phyloP scores from a whole-genome alignment of 129 eudicot genomes.

The Helichrysum umbraculigerum region DNA sequence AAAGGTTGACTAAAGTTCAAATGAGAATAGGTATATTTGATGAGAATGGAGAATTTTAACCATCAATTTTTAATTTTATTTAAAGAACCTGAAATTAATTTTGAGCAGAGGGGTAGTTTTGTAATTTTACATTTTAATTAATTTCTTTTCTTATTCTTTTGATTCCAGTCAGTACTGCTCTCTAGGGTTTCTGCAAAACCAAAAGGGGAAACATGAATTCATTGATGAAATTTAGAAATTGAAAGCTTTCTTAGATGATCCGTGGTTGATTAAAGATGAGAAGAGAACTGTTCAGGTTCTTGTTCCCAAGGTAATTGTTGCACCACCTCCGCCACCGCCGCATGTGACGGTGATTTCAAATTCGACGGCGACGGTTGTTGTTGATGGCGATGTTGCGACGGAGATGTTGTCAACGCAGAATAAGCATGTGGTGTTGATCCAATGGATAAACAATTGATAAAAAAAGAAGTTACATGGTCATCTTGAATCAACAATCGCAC shows the following conservation, averaged over 20 bases:
- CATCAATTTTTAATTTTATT: too few species aligned
- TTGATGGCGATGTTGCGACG: slow-evolving; percentile 44
- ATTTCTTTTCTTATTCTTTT: slow-evolving; percentile 20
- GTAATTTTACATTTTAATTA: too few species aligned
- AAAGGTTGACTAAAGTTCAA: too few species aligned
- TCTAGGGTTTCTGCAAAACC: slow-evolving; percentile 72
- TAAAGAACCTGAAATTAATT: too few species aligned
- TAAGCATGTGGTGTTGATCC: slow-evolving; percentile 75
- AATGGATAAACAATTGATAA: too few species aligned
- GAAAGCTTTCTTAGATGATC: slow-evolving; percentile 65
- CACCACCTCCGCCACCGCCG: slow-evolving; percentile 44
- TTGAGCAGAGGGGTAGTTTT: too few species aligned
- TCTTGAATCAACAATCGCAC: too few species aligned
- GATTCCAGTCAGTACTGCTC: slow-evolving; percentile 70
- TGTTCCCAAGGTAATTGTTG: slow-evolving; percentile 68
- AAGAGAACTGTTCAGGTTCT: slow-evolving; percentile 62
- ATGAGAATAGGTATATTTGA: too few species aligned
- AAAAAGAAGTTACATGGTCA: too few species aligned
- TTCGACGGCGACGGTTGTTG: slow-evolving; percentile 3
- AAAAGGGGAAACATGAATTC: slow-evolving; percentile 41
- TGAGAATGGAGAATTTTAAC: too few species aligned
- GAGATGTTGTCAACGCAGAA: slow-evolving; percentile 67
- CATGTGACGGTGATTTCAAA: slow-evolving; percentile 8
- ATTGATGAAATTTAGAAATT: slow-evolving; percentile 44
- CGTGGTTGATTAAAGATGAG: slow-evolving; percentile 56